These are phyloP conservation scores for Pyrus pyrifolia DNA, from an alignment of 306 rosid genomes.

Conservation along the genomic window DNA sequence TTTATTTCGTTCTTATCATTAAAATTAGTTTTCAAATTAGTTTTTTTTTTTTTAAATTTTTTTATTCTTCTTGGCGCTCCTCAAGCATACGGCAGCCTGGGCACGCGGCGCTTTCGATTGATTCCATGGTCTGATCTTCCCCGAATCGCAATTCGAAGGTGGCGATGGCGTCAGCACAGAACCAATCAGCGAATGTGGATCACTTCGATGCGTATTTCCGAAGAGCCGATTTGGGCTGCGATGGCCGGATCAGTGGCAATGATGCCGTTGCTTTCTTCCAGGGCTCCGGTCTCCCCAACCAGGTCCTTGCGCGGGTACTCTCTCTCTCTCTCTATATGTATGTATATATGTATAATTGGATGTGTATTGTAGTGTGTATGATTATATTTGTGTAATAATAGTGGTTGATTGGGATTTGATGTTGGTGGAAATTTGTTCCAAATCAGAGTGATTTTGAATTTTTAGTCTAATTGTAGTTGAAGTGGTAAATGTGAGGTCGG, in stretches of 20 bases:
- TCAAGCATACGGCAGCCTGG: no score
- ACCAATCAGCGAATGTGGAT: conserved; percentile 71
- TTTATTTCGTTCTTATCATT: no score
- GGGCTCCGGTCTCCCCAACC: conserved; percentile 59
- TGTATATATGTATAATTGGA: no score
- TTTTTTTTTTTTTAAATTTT: not conserved
- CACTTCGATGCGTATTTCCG: conserved; percentile 92
- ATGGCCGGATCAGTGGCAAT: conserved; percentile 6
- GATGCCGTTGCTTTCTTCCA: conserved; percentile 95
- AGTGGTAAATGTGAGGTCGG: no score
- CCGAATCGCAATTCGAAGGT: conserved; percentile 31
- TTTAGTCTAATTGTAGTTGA: not conserved
- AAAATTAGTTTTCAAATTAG: no score
- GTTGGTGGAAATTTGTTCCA: no score
- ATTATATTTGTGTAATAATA: no score
- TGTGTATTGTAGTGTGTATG: not conserved
- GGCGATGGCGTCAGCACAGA: conserved; percentile 75
- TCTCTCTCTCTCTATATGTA: no score
- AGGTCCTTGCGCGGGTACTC: no score
- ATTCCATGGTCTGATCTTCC: conserved; percentile 45
- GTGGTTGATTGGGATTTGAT: no score
- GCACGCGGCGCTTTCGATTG: not conserved
- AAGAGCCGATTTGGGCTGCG: not conserved
- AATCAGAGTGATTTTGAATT: no score
- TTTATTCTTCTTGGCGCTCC: not conserved